Base-by-base conservation (phyloP, 1,139 yeast genomes). In the Taphrina betulina region DNA sequence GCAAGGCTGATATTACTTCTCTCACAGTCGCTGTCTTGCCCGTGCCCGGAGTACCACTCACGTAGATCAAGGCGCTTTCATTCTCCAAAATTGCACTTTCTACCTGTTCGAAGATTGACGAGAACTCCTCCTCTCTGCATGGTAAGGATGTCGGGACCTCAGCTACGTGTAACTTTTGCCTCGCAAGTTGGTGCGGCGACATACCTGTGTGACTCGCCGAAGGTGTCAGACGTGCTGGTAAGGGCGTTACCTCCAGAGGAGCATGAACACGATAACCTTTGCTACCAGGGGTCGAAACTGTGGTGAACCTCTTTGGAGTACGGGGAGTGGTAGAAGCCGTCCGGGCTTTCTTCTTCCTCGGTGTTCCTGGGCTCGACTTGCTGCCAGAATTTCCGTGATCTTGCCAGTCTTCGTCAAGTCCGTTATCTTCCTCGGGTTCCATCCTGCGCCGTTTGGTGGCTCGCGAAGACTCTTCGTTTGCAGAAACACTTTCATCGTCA, bases 41-140 rank as follows among this genome's bases (percentile, higher is more conserved):
- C 3, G 95, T 90, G 8, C 99, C 99, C 0, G 99, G 98, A 0
- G 96, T 89, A 1, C 99, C 99, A 69, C 96, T 87, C 4, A 92
- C 82, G 66, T 90, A 92, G 4, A 92, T 72, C 64, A 96, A 87
- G 17, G 92, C 79, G 0, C 98, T 97, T 1, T 84, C 78, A 43
- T 79, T 79, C 16, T 83, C 78, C 55, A 77, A 77, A 31, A 92
- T 80, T 0, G 96, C 88, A 52, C 81, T 76, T 64, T 88, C 92
- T n/a, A 92, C 69, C 48, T 82, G 81, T 54, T 80, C 69, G 67
- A 82, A 85, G 5, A 92, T 73, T 57, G 83, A 78, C n/a, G 83
- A 78, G 67, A 85, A 89, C 67, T 92, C 96, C 33, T 79, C 79
- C 62, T 89, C 97, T 60, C 99, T 78, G 60, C 97, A 90, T 0